Evolutionary conservation across 169 alveolate species (phyloP), one percentile per base, ranked within the genome.

Genomic region (Pseudocohnilembus persalinus): DNA sequence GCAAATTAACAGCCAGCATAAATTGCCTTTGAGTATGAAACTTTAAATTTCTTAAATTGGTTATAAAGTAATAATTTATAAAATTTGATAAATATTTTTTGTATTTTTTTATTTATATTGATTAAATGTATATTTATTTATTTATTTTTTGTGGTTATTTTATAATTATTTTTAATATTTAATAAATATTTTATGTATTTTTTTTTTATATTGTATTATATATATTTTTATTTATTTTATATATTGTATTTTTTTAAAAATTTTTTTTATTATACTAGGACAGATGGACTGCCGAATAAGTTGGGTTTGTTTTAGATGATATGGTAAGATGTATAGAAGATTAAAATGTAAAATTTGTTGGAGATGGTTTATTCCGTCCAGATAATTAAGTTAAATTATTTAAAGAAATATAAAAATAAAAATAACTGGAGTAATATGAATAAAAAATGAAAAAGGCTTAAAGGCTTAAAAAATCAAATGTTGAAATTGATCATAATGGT

Each of bases 271-370:
- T n/a, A n/a, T n/a, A n/a, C n/a, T n/a, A 49, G 68, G 20, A 79
- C 63, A 31, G 76, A 20, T 79, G 64, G 30, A 79, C 84, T 79
- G 84, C 84, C 0, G 84, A 79, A 63, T 29, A 79, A 49, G 24
- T 31, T 29, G 84, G 76, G 20, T 63, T 25, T 63, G 35, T 68
- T 49, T 63, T 79, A 29, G 84, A 79, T 63, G 84, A 79, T 64
- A 31, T 79, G 25, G 49, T 79, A 15, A 79, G 35, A 79, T 16
- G 63, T 1, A 28, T 79, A 29, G 84, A 79, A 30, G 1, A 27
- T 0, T 31, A 72, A 49, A 72, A 79, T 49, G 31, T 49, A 49
- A 20, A 49, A 49, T 49, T 49, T 49, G 68, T 49, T 20, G 20
- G 20, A 49, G 68, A 49, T 11, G 68, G 68, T 4, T 49, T 49